Evolutionary conservation across 2,329 filamentous ascomycete genomes (phyloP).

Genomic region (Thielaviopsis populi): DNA sequence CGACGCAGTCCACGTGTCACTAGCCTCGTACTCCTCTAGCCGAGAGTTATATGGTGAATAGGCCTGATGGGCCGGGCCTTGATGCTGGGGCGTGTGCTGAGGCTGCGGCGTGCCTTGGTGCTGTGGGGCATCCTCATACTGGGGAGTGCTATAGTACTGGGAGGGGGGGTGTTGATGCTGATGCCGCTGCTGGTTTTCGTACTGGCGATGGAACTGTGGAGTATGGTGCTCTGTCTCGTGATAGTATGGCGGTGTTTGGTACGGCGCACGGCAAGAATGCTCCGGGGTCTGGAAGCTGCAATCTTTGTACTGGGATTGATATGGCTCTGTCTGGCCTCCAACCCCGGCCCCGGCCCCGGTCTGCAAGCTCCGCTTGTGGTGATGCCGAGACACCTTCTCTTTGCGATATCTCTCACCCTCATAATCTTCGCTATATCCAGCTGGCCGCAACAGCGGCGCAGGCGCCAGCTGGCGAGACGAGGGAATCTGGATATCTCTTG

Average conservation of each 20-base stretch:
- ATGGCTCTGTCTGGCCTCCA: neutral
- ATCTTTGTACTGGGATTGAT: neutral
- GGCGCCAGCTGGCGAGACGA: neutral
- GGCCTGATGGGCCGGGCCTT: neutral
- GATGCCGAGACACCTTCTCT: neutral
- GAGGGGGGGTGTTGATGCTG: neutral
- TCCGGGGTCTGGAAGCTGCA: neutral
- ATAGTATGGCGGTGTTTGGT: neutral
- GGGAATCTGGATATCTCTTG: conserved; percentile 2
- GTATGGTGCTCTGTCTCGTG: neutral
- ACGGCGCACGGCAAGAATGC: neutral
- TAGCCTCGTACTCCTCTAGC: neutral
- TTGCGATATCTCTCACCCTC: neutral
- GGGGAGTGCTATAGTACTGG: neutral
- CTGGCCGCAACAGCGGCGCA: neutral
- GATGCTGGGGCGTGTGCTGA: neutral
- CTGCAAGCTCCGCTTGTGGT: neutral
- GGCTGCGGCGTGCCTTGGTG: neutral
- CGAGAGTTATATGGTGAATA: neutral
- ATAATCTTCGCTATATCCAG: neutral
- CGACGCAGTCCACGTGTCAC: neutral
- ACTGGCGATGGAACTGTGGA: neutral
- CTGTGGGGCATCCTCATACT: neutral
- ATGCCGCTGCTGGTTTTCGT: neutral
- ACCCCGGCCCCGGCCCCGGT: neutral